phyloP scores from a whole-genome alignment of 345 rosid species.

The Euclidium syriacum region DNA sequence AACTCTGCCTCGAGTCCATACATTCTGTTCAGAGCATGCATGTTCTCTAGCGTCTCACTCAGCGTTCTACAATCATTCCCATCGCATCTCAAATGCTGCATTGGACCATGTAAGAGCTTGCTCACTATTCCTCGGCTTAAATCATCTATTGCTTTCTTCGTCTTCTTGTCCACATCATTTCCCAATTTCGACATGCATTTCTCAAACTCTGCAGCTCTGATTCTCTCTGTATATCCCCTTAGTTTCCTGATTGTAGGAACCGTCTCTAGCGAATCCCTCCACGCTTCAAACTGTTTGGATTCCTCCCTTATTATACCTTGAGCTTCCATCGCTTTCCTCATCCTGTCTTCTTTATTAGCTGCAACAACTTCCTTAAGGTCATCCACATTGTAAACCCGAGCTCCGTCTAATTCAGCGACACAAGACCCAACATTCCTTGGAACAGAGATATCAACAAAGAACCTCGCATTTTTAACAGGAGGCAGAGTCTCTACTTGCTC shows the following conservation, averaged over 20 bases:
- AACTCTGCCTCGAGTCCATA: conserved; percentile 80
- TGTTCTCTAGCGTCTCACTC: conserved; percentile 79
- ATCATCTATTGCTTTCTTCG: conserved; percentile 72
- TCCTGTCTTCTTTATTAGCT: conserved; percentile 93
- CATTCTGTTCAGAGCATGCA: conserved; percentile 92
- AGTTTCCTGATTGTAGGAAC: conserved; percentile 93
- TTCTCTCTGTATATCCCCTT: conserved; percentile 82
- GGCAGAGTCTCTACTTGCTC: conserved; percentile 63
- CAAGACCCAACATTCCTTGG: conserved; percentile 92
- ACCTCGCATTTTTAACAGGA: conserved; percentile 50
- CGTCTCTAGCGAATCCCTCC: conserved; percentile 94
- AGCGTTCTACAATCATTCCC: conserved; percentile 65
- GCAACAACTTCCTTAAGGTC: conserved; percentile 97
- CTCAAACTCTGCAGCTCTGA: conserved; percentile 57
- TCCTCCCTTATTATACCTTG: conserved; percentile 70
- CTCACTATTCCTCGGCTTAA: conserved; percentile 80
- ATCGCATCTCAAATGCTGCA: conserved; percentile 94
- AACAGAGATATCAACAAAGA: conserved; percentile 85
- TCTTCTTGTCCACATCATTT: conserved; percentile 65
- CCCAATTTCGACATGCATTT: conserved; percentile 81
- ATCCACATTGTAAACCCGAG: conserved; percentile 82
- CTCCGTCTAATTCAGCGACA: conserved; percentile 45
- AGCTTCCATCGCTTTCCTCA: conserved; percentile 90
- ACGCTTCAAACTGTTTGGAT: conserved; percentile 77
- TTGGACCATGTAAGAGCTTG: conserved; percentile 89